Evolutionary conservation across 2,329 filamentous ascomycete species (phyloP).

Genomic region (Chaetomiaceae sp.): DNA sequence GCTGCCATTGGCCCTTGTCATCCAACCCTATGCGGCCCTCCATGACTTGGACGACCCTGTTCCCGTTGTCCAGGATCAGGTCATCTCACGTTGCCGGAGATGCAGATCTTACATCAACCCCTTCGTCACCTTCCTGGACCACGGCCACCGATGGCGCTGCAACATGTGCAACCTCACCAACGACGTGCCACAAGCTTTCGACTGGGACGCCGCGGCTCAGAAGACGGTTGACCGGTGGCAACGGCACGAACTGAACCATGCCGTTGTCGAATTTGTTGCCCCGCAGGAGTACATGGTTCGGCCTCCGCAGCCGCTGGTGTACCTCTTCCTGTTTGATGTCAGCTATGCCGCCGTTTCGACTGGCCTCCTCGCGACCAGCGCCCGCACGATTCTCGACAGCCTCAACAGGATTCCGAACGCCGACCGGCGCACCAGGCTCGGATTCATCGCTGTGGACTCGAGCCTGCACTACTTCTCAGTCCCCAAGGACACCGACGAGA

Average conservation of each 20-base stretch:
- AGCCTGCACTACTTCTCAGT: constrained; percentile 95
- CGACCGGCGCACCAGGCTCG: constrained; percentile 83
- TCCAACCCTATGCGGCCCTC: constrained; percentile 89
- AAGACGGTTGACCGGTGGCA: constrained; percentile 91
- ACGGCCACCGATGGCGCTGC: constrained; percentile 96
- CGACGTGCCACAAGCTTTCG: constrained; percentile 97
- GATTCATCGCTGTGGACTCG: constrained; percentile 93
- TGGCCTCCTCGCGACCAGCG: constrained; percentile 85
- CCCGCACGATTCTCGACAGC: constrained; percentile 90
- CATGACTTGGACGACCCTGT: constrained; percentile 90
- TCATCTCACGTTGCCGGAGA: constrained; percentile 92
- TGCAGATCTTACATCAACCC: constrained; percentile 98
- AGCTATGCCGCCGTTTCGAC: constrained; percentile 86
- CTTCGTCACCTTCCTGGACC: constrained; percentile 92
- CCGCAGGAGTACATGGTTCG: constrained; percentile 99
- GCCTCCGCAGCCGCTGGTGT: constrained; percentile 90
- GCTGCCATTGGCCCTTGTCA: constrained; percentile 89
- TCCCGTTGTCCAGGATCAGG: constrained; percentile 90
- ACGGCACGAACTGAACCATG: constrained; percentile 85
- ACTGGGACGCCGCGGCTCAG: constrained; percentile 92
- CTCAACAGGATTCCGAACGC: constrained; percentile 97
- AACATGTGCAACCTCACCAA: constrained; percentile 99
- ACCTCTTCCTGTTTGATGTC: constrained; percentile 92
- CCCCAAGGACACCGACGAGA: constrained; percentile 80
- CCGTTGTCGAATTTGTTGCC: constrained; percentile 96